Evolutionary conservation across 139 green algal species (phyloP).

Genomic region (Gonium pectorale): DNA sequence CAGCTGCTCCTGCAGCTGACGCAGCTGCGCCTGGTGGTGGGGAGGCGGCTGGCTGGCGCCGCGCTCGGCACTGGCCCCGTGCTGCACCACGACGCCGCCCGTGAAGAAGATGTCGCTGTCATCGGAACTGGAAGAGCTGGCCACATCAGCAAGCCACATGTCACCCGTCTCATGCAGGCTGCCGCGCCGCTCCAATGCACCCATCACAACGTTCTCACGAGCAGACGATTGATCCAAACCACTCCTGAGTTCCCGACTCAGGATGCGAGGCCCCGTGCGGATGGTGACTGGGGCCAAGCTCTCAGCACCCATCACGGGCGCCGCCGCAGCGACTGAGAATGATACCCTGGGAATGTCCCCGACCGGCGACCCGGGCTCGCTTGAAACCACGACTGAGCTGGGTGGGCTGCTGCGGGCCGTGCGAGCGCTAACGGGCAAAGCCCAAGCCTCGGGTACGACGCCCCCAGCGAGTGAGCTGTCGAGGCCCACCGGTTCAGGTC

Average conservation of each 20-base stretch:
- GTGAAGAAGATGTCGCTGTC: slow-evolving; percentile 1
- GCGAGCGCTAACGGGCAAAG: not conserved
- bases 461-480: too few relatives aligned
- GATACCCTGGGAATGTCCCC: too few relatives aligned
- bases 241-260: not conserved
- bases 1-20: slow-evolving; percentile 14
- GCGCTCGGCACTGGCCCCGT: not conserved
- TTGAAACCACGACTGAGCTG: slow-evolving; percentile 12
- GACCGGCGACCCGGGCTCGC: not conserved
- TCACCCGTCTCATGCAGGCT: slow-evolving; percentile 26
- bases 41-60: too few relatives aligned
- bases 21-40: not conserved
- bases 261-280: not conserved
- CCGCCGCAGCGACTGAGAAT: not conserved
- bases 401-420: slow-evolving; percentile 31
- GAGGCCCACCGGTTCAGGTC: not conserved
- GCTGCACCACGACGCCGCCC: not conserved
- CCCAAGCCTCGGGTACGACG: too few relatives aligned
- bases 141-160: not conserved
- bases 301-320: not conserved
- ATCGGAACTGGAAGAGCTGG: slow-evolving; percentile 10
- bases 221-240: not conserved
- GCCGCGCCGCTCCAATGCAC: not conserved
- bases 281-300: not conserved
- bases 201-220: not conserved